Evolutionary conservation across 2,329 filamentous ascomycete genomes (phyloP).

Genomic region (Colletotrichum spinosum): DNA sequence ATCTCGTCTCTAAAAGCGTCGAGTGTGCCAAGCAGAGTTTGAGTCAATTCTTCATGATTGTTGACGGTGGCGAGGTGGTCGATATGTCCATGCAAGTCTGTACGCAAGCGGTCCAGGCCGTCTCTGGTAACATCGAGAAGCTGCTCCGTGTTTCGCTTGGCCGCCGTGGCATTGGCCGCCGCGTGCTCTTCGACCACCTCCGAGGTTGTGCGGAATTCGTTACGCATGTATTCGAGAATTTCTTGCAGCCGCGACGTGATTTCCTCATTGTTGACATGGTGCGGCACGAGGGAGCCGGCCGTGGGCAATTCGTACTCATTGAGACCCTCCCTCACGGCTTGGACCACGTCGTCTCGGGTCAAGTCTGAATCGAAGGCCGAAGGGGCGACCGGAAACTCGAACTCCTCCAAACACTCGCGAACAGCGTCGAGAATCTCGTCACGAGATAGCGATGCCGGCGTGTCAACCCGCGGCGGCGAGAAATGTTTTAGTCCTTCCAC

Average conservation of each 20-base stretch:
- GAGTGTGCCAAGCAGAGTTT: constrained; percentile 73
- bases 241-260: constrained; percentile 71
- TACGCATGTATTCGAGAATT: constrained; percentile 70
- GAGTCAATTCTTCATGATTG: constrained; percentile 82
- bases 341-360: constrained; percentile 71
- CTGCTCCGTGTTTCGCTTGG: constrained; percentile 82
- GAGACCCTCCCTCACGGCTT: constrained; percentile 72
- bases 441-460: constrained; percentile 75
- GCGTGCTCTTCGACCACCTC: constrained; percentile 82
- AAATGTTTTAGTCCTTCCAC: constrained; percentile 89
- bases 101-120: constrained; percentile 82
- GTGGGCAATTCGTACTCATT: constrained; percentile 60
- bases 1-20: constrained; percentile 76
- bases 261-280: constrained; percentile 58
- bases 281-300: constrained; percentile 54
- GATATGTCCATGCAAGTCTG: constrained; percentile 85
- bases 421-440: constrained; percentile 89
- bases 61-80: constrained; percentile 74
- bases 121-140: constrained; percentile 89
- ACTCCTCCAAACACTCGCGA: constrained; percentile 86
- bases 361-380: constrained; percentile 66
- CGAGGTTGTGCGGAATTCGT: constrained; percentile 70
- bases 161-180: constrained; percentile 68
- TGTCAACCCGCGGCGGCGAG: constrained; percentile 77
- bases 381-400: constrained; percentile 77